A percentile compares a stretch with the other conserved stretches of the same genome.
phyloP scores from a whole-genome alignment of 106 monocot genomes.

The Dendrobium chrysotoxum region DNA sequence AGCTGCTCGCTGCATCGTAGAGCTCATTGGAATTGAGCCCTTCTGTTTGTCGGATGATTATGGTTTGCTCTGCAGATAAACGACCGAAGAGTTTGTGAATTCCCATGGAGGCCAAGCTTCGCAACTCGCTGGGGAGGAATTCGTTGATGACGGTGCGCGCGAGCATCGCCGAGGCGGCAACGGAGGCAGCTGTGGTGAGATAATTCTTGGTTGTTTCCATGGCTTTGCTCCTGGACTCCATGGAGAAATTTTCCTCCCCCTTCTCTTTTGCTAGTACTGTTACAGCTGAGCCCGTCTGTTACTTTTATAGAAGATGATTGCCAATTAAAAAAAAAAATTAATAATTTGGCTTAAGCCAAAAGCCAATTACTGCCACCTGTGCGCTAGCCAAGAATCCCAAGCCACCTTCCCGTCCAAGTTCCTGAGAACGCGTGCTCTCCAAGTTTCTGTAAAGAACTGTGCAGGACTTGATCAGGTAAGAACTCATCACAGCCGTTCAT shows the following conservation, averaged over 20 bases:
- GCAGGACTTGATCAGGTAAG: too few species aligned
- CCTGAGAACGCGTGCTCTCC: too few species aligned
- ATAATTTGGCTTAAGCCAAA: too few species aligned
- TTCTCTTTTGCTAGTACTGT: too few species aligned
- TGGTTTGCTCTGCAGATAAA: conserved; percentile 7
- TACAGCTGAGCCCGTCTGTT: too few species aligned
- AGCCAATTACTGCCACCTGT: too few species aligned
- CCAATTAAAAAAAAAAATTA: too few species aligned
- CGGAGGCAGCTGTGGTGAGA: conserved; percentile 17
- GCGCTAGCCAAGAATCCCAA: too few species aligned
- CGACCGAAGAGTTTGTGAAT: not conserved
- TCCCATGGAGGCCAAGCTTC: conserved; percentile 8
- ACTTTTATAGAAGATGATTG: too few species aligned
- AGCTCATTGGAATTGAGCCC: conserved; percentile 12
- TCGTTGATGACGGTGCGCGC: conserved; percentile 22
- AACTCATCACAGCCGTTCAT: too few species aligned
- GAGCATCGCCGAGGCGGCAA: conserved; percentile 17
- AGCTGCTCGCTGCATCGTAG: conserved; percentile 15
- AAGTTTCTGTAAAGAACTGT: too few species aligned
- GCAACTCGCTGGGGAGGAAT: conserved; percentile 20
- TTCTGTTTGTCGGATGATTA: conserved; percentile 22
- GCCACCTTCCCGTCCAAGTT: too few species aligned
- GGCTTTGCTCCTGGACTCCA: conserved; percentile 7
- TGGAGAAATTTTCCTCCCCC: not conserved
- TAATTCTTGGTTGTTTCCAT: conserved; percentile 4